Base-by-base conservation (phyloP, 805 yeast species). In the Kodamaea jinghongensis region DNA sequence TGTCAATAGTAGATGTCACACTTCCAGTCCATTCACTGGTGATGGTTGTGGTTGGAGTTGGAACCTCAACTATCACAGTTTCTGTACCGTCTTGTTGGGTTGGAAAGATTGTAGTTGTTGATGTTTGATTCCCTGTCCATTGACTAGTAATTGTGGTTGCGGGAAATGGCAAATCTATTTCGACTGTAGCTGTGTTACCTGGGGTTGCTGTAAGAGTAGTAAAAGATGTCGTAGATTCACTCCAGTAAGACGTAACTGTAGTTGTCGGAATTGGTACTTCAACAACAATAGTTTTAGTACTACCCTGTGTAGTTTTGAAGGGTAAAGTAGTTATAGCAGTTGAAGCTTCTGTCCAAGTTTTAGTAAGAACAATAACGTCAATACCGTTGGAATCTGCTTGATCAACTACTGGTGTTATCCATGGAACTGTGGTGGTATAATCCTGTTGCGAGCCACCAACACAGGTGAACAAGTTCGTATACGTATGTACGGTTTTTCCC, bases 311-410 rank as follows among this genome's bases (percentile, higher is more conserved):
- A 9, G 40, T 43, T 4, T 45, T 30, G n/a, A 32, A 12, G n/a
- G n/a, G n/a, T n/a, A n/a, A n/a, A 5, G 54, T 44, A 11, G 29
- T 35, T 6, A 39, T 34, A 5, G 42, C 15, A 42, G 60, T 55
- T 36, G 35, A 46, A 9, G 38, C 11, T 9, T 52, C 50, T 4
- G 54, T 48, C 53, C 46, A 29, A 3, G 53, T 43, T 11, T 42
- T 17, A 6, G 57, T 52, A 4, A 37, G 53, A 12, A 52, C 47
- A 8, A 45, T 39, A 16, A 8, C 38, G 15, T n/a, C 36, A 34
- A 16, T 41, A 10, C 41, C 42, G 2, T 58, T 54, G 2, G 49
- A 50, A 3, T 31, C 42, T 16, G 17, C 43, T 13, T 32, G 40
- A n/a, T n/a, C n/a, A n/a, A n/a, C n/a, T n/a, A n/a, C n/a, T n/a